Percentiles rank a stretch among this genome's conserved stretches.
These are phyloP conservation scores for Aureobasidium sp. DNA, from an alignment of 2,329 filamentous ascomycete genomes.

Conservation along the genomic window DNA sequence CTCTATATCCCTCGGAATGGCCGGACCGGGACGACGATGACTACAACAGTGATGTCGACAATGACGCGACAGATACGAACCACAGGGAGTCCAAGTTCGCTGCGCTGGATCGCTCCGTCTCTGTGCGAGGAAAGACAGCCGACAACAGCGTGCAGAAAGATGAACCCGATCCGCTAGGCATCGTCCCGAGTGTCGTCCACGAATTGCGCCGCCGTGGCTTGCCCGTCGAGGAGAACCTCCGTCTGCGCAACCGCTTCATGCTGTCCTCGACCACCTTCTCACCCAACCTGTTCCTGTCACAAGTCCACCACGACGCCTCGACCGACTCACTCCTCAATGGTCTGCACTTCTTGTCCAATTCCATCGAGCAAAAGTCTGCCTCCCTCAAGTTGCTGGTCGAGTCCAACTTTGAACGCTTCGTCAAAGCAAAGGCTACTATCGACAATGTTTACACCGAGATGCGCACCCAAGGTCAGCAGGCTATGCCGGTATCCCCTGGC, in stretches of 20 bases:
- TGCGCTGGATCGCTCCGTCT: slow-evolving; percentile 64
- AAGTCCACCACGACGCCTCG: slow-evolving; percentile 80
- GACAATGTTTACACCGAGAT: slow-evolving; percentile 99
- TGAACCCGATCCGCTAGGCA: slow-evolving; percentile 87
- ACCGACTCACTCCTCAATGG: slow-evolving; percentile 74
- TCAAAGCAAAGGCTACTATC: slow-evolving; percentile 93
- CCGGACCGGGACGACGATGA: slow-evolving; percentile 74
- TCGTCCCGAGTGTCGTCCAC: slow-evolving; percentile 76
- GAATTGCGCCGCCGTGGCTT: slow-evolving; percentile 70
- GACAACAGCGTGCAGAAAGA: slow-evolving; percentile 81
- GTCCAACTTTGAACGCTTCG: slow-evolving; percentile 97
- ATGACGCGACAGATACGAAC: slow-evolving; percentile 20
- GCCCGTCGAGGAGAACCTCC: slow-evolving; percentile 70
- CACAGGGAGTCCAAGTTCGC: slow-evolving; percentile 66
- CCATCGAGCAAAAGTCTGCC: slow-evolving; percentile 96
- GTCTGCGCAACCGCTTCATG: slow-evolving; percentile 77
- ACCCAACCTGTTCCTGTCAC: slow-evolving; percentile 81
- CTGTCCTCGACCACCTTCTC: slow-evolving; percentile 95
- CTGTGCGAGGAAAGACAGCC: slow-evolving; percentile 58
- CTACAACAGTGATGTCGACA: slow-evolving; percentile 55
- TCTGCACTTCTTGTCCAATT: slow-evolving; percentile 76
- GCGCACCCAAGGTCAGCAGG: slow-evolving; percentile 59
- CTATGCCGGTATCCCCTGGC: slow-evolving; percentile 16
- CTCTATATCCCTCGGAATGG: slow-evolving; percentile 75
- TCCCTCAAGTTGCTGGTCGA: slow-evolving; percentile 94